phyloP scores from a whole-genome alignment of 805 yeast genomes.

The Ogataea ganodermae region DNA sequence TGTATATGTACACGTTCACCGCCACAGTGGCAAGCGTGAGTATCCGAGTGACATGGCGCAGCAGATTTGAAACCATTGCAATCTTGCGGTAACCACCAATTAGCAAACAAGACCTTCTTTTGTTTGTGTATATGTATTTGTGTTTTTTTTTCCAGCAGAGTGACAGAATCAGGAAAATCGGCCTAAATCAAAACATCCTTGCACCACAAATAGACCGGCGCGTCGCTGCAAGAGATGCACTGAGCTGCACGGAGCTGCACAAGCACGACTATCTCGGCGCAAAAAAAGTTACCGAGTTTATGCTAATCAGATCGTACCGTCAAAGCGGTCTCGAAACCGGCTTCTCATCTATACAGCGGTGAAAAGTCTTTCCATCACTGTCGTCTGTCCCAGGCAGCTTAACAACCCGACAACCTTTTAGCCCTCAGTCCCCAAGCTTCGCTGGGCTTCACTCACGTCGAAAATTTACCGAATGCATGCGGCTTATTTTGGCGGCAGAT shows the following conservation, averaged over 20 bases:
- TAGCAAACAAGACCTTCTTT: too few relatives aligned
- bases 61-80: conserved; percentile 11
- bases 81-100: too few relatives aligned
- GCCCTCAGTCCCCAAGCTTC: too few relatives aligned
- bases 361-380: too few relatives aligned
- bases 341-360: too few relatives aligned
- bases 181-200: background rate
- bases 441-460: background rate
- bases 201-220: background rate
- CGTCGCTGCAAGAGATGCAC: too few relatives aligned
- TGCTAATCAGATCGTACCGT: too few relatives aligned
- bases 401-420: too few relatives aligned
- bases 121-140: background rate
- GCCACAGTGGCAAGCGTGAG: conserved; percentile 43
- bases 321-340: too few relatives aligned
- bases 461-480: background rate
- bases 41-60: conserved; percentile 24
- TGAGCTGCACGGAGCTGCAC: too few relatives aligned
- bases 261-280: background rate
- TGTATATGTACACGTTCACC: conserved; percentile 66
- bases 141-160: background rate
- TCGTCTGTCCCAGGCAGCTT: too few relatives aligned
- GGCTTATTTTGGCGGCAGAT: background rate
- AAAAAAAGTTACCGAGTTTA: too few relatives aligned
- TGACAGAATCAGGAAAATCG: background rate